phyloP scores from a whole-genome alignment of 1,284 basidiomycete species.

The Fomitopsis betulina region DNA sequence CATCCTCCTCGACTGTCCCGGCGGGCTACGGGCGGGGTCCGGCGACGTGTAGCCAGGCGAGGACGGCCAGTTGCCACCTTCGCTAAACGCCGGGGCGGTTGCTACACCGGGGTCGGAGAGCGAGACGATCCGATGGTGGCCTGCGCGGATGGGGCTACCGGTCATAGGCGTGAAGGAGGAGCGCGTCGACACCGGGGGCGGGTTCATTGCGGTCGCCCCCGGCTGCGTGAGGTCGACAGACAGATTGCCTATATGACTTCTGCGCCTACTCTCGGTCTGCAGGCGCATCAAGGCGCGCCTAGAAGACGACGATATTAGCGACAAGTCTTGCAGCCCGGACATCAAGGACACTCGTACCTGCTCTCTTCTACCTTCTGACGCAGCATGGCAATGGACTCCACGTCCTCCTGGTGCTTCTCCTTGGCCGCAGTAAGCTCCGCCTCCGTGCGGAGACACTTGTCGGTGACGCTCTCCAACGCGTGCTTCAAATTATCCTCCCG shows the following conservation, averaged over 20 bases:
- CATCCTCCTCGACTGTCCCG: slow-evolving; percentile 36
- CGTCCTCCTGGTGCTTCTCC: slow-evolving; percentile 67
- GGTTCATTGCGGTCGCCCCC: slow-evolving; percentile 31
- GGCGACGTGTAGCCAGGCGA: slow-evolving; percentile 22
- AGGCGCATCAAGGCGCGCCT: slow-evolving; percentile 88
- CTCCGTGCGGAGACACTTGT: slow-evolving; percentile 58
- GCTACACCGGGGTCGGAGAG: slow-evolving; percentile 50
- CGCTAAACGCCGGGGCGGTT: slow-evolving; percentile 11
- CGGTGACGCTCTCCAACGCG: slow-evolving; percentile 56
- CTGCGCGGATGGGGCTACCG: slow-evolving; percentile 43
- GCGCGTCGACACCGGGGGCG: slow-evolving; percentile 54
- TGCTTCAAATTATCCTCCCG: slow-evolving; percentile 58
- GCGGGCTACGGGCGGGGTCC: slow-evolving; percentile 20
- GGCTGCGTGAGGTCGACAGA: slow-evolving; percentile 54
- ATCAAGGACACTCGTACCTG: slow-evolving; percentile 44
- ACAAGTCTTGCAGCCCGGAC: not conserved
- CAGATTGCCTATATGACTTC: slow-evolving; percentile 45
- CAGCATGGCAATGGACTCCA: slow-evolving; percentile 76
- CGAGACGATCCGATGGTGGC: slow-evolving; percentile 66
- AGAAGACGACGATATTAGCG: slow-evolving; percentile 9
- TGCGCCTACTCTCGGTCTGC: slow-evolving; percentile 75
- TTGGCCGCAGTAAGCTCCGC: slow-evolving; percentile 55
- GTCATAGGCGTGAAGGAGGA: slow-evolving; percentile 69
- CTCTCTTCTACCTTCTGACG: slow-evolving; percentile 90
- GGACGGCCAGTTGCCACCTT: slow-evolving; percentile 14